phyloP scores from a whole-genome alignment of 805 yeast species.

The Pichia nanzhaoensis region DNA sequence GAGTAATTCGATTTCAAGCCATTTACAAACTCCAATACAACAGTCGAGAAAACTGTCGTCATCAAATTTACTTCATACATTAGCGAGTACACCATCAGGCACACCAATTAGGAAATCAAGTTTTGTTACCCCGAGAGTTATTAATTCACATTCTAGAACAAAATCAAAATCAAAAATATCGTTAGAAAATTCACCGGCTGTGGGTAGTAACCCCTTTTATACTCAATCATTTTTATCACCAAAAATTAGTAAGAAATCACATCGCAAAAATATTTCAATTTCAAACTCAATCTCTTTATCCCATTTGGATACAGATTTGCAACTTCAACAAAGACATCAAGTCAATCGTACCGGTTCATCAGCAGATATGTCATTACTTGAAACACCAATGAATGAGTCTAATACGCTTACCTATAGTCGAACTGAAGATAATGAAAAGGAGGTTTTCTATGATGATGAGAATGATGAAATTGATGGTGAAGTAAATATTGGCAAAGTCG shows the following conservation, averaged over 20 bases:
- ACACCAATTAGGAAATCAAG: constrained; percentile 9
- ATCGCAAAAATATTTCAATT: constrained; percentile 28
- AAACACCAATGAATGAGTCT: constrained; percentile 22
- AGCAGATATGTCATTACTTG: constrained; percentile 24
- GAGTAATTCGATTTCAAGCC: constrained; percentile 12
- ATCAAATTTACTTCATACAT: constrained; percentile 1
- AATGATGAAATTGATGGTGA: background rate
- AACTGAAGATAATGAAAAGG: constrained; percentile 12
- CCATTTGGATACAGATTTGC: constrained; percentile 29
- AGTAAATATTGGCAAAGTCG: background rate
- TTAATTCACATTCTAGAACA: constrained; percentile 11
- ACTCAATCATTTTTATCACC: constrained; percentile 41
- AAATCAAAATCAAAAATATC: constrained; percentile 20
- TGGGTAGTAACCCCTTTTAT: constrained; percentile 40
- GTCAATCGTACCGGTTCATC: constrained; percentile 20
- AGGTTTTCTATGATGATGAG: background rate
- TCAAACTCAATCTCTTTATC: constrained; percentile 26
- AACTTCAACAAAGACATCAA: constrained; percentile 20
- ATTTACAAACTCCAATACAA: constrained; percentile 17
- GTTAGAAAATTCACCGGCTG: constrained; percentile 30
- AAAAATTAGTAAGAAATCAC: constrained; percentile 26
- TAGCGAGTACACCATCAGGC: constrained; percentile 6
- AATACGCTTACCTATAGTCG: constrained; percentile 14
- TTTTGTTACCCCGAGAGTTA: constrained; percentile 14
- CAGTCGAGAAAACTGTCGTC: constrained; percentile 16